These are phyloP conservation scores for Zygoascus flipseniorum DNA, from an alignment of 805 yeast species.

Conservation along the genomic window DNA sequence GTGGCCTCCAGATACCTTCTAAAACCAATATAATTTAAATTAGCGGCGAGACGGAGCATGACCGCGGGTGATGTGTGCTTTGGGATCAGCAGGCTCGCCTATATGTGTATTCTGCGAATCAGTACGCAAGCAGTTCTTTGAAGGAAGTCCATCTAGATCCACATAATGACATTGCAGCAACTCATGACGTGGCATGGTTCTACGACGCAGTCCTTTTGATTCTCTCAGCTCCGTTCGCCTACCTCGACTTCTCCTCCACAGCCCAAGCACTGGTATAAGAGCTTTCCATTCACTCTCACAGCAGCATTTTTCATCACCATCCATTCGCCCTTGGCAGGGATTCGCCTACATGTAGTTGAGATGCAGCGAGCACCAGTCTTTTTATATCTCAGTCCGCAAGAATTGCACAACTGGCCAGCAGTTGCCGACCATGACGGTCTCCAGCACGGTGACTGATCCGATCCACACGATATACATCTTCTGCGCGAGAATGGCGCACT, in stretches of 20 bases:
- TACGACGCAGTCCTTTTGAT: too few species aligned
- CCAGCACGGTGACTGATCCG: constrained; percentile 95
- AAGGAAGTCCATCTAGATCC: too few species aligned
- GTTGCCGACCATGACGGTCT: constrained; percentile 90
- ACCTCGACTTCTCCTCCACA: constrained; percentile 50
- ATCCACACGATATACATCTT: constrained; percentile 82
- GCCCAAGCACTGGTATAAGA: constrained; percentile 41
- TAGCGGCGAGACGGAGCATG: too few species aligned
- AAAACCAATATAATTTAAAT: not conserved
- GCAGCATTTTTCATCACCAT: constrained; percentile 61
- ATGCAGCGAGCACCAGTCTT: constrained; percentile 90
- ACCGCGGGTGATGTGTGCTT: too few species aligned
- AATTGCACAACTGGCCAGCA: constrained; percentile 93
- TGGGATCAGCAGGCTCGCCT: too few species aligned
- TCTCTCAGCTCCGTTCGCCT: constrained; percentile 9
- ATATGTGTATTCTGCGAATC: too few species aligned
- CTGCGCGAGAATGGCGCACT: constrained; percentile 28
- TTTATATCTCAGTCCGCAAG: constrained; percentile 91
- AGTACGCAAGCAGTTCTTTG: too few species aligned
- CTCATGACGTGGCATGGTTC: too few species aligned
- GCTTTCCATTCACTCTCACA: constrained; percentile 34
- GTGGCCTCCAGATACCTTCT: not conserved
- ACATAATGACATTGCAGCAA: too few species aligned
- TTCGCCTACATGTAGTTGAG: constrained; percentile 64
- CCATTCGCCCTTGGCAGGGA: constrained; percentile 97